phyloP scores from a whole-genome alignment of 225 moss, liverwort and hornwort genomes.

The Physcomitrellopsis africana region DNA sequence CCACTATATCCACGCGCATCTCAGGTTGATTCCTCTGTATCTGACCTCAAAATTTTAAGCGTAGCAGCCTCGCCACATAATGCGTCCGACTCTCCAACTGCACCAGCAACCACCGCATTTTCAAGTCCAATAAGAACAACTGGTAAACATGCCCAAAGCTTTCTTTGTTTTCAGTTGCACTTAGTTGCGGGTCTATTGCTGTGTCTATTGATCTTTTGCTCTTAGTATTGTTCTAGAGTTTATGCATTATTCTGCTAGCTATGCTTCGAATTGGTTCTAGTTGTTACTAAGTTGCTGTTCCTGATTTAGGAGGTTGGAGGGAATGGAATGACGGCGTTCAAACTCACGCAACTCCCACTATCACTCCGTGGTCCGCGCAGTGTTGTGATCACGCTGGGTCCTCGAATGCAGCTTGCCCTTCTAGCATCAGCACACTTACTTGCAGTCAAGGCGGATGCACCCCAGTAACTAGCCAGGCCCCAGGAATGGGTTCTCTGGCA shows the following conservation, averaged over 20 bases:
- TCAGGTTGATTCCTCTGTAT: constrained; percentile 43
- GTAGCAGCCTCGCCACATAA: constrained; percentile 36
- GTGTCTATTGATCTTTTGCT: neutral
- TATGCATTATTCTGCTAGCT: neutral
- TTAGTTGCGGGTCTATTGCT: neutral
- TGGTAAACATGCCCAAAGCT: constrained; percentile 34
- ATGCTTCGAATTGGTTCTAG: neutral
- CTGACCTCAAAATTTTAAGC: constrained; percentile 27
- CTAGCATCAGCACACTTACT: constrained; percentile 39
- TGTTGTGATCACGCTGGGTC: constrained; percentile 48
- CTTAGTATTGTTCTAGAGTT: neutral
- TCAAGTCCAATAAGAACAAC: constrained; percentile 55
- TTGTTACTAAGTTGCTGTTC: constrained; percentile 11
- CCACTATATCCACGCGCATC: constrained; percentile 66
- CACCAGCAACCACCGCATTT: constrained; percentile 50
- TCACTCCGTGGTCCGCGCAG: constrained; percentile 35
- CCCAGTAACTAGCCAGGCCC: constrained; percentile 32
- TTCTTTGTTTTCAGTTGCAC: constrained; percentile 11
- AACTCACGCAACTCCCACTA: constrained; percentile 35
- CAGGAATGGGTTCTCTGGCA: constrained; percentile 31
- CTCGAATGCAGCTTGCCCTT: constrained; percentile 32
- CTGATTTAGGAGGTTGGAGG: constrained; percentile 75
- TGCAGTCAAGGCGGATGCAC: constrained; percentile 29
- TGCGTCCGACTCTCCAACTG: constrained; percentile 50
- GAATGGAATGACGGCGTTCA: constrained; percentile 73